Evolutionary conservation across 805 yeast genomes (phyloP).

Genomic region (Cyberlindnera americana): DNA sequence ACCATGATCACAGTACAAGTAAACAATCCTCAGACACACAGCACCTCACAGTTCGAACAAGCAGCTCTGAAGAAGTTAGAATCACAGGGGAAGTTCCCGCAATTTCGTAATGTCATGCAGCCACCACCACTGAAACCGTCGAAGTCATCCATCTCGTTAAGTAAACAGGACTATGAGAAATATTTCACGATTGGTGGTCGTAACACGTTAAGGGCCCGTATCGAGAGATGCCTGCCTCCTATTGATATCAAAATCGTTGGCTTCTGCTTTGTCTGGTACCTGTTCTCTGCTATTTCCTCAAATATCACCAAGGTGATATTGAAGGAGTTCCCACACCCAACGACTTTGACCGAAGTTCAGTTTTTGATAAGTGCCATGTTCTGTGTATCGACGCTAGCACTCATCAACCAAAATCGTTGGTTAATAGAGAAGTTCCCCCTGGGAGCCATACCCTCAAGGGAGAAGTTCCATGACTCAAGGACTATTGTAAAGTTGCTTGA

Average conservation of each 20-base stretch:
- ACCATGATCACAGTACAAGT: constrained; percentile 19
- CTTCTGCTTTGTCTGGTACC: constrained; percentile 77
- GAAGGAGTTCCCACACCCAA: constrained; percentile 67
- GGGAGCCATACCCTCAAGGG: constrained; percentile 47
- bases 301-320: constrained; percentile 79
- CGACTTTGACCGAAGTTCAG: constrained; percentile 87
- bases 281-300: constrained; percentile 73
- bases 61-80: constrained; percentile 9
- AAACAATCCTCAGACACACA: constrained; percentile 12
- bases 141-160: constrained; percentile 24
- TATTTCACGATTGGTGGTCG: constrained; percentile 24
- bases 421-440: constrained; percentile 37
- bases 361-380: constrained; percentile 67
- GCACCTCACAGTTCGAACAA: constrained; percentile 11
- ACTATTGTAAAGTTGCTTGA: constrained; percentile 41
- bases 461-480: constrained; percentile 28
- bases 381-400: constrained; percentile 44
- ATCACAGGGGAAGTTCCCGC: constrained; percentile 7
- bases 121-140: constrained; percentile 24
- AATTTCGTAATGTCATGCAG: constrained; percentile 4
- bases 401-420: constrained; percentile 35
- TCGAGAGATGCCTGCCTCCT: constrained; percentile 28
- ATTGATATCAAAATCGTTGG: constrained; percentile 40
- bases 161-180: constrained; percentile 23
- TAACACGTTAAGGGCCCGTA: constrained; percentile 9